Evolutionary conservation across 2,329 filamentous ascomycete genomes (phyloP).

Genomic region (Beauveria sp.): DNA sequence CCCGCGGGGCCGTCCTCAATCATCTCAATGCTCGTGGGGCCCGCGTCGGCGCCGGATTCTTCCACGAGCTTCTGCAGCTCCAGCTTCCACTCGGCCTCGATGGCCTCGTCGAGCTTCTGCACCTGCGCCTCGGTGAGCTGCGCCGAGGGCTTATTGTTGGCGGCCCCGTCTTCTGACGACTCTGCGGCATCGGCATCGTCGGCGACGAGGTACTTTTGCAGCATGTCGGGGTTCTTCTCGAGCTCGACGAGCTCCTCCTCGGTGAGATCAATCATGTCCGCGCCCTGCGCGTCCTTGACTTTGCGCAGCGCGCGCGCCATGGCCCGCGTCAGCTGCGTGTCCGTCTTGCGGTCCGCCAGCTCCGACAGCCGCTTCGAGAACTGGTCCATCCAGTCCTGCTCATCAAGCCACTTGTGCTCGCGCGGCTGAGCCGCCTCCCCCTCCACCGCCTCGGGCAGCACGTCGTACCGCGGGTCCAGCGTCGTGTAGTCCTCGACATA

Average conservation of each 20-base stretch:
- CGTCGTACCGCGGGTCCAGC: slow-evolving; percentile 71
- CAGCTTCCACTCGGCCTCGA: slow-evolving; percentile 28
- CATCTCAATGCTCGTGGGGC: slow-evolving; percentile 29
- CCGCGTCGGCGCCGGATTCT: slow-evolving; percentile 21
- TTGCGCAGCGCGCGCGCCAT: slow-evolving; percentile 34
- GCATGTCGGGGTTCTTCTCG: slow-evolving; percentile 32
- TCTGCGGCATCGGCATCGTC: slow-evolving; percentile 19
- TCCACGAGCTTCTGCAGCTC: slow-evolving; percentile 29
- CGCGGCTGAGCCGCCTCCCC: slow-evolving; percentile 33
- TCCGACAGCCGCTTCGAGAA: slow-evolving; percentile 41
- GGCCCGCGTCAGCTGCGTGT: slow-evolving; percentile 33
- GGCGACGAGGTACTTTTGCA: slow-evolving; percentile 29
- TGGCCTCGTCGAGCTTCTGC: slow-evolving; percentile 29
- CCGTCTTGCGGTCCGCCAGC: slow-evolving; percentile 35
- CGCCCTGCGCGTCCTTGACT: slow-evolving; percentile 34
- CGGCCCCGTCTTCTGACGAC: slow-evolving; percentile 15
- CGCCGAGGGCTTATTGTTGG: slow-evolving; percentile 15
- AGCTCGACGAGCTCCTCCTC: slow-evolving; percentile 38
- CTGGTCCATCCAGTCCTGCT: slow-evolving; percentile 52
- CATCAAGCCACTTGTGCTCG: slow-evolving; percentile 49
- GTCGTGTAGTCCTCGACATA: slow-evolving; percentile 80
- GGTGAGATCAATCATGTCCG: slow-evolving; percentile 41
- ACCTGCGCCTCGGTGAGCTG: slow-evolving; percentile 28
- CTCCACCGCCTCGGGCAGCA: slow-evolving; percentile 41
- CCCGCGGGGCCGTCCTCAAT: slow-evolving; percentile 30